Conservation (phyloP, 1,139 yeast species). For the Lodderomyces metapsilosis region DNA sequence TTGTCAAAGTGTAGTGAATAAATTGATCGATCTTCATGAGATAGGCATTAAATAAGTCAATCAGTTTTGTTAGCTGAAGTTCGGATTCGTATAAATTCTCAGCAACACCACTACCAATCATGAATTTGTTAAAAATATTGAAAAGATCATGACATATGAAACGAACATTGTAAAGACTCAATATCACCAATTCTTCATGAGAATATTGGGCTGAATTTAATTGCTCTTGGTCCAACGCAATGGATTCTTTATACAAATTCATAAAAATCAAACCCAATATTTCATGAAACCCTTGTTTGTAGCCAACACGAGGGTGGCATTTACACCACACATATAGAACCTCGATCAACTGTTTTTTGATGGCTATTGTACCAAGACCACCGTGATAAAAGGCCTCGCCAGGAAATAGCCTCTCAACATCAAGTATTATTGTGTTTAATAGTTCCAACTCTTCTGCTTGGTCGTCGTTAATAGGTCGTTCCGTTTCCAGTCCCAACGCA, state of each 20-base stretch:
- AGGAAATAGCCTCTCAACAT: slow-evolving; percentile 62
- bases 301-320: slow-evolving; percentile 51
- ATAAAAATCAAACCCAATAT: slow-evolving; percentile 59
- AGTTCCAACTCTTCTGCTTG: slow-evolving; percentile 23
- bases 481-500: not conserved
- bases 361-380: slow-evolving; percentile 15
- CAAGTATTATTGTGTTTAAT: slow-evolving; percentile 54
- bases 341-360: slow-evolving; percentile 46
- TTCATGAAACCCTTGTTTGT: slow-evolving; percentile 74
- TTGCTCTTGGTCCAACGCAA: slow-evolving; percentile 25
- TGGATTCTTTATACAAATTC: slow-evolving; percentile 44
- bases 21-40: slow-evolving; percentile 50
- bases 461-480: slow-evolving; percentile 7
- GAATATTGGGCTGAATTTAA: slow-evolving; percentile 27
- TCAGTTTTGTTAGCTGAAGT: slow-evolving; percentile 38
- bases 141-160: slow-evolving; percentile 48
- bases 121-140: slow-evolving; percentile 42
- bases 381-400: slow-evolving; percentile 52
- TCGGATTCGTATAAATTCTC: slow-evolving; percentile 45
- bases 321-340: slow-evolving; percentile 56
- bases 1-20: slow-evolving; percentile 42
- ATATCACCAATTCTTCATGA: slow-evolving; percentile 33
- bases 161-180: slow-evolving; percentile 36
- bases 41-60: slow-evolving; percentile 46
- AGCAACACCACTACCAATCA: slow-evolving; percentile 38